These are phyloP conservation scores for Knoxdaviesia proteae DNA, from an alignment of 2,329 filamentous ascomycete genomes.

Conservation along the genomic window DNA sequence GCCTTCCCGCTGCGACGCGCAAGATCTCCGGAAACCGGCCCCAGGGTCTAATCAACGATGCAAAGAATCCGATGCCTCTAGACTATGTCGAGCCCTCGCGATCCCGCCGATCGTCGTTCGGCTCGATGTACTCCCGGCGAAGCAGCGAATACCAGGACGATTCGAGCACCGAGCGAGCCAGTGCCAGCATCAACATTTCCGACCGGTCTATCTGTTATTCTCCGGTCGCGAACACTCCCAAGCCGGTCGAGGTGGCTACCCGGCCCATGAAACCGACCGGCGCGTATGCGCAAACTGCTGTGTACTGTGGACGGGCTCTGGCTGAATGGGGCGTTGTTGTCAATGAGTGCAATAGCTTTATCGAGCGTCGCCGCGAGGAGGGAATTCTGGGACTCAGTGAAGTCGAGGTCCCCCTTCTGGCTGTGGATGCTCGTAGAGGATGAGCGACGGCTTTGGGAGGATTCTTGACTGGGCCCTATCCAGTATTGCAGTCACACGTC, in stretches of 20 bases:
- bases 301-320: constrained; percentile 51
- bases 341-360: constrained; percentile 62
- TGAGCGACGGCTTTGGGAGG: not conserved
- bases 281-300: constrained; percentile 22
- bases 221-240: not conserved
- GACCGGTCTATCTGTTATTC: not conserved
- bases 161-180: not conserved
- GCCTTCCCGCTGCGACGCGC: constrained; percentile 22
- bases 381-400: constrained; percentile 44
- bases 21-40: constrained; percentile 24
- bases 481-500: no score
- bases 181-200: not conserved
- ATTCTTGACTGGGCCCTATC: no score
- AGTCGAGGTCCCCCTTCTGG: constrained; percentile 34
- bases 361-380: constrained; percentile 54
- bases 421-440: constrained; percentile 14
- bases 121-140: not conserved
- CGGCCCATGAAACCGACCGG: constrained; percentile 25
- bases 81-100: no score
- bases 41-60: constrained; percentile 26
- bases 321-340: constrained; percentile 63
- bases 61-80: constrained; percentile 21
- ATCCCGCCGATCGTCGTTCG: constrained; percentile 5
- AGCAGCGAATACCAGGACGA: not conserved
- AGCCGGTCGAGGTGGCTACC: constrained; percentile 5